phyloP scores from a whole-genome alignment of 768 basidiomycete species.

The Macrolepiota dolichaula region DNA sequence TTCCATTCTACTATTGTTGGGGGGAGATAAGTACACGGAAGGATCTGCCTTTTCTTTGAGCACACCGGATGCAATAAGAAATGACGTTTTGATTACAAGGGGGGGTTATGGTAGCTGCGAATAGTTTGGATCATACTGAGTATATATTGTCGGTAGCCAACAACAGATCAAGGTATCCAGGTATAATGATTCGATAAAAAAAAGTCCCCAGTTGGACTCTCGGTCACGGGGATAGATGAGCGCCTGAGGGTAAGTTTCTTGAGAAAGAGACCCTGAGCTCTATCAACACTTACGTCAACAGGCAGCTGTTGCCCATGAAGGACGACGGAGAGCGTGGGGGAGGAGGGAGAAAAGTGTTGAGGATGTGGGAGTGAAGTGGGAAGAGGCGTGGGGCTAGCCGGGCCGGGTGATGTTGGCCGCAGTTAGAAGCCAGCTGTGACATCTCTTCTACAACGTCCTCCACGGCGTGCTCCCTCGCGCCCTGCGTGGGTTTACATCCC shows the following conservation, averaged over 20 bases:
- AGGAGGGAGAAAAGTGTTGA: neutral
- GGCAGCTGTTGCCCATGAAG: neutral
- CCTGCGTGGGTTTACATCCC: conserved; percentile 9
- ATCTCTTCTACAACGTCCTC: conserved; percentile 8
- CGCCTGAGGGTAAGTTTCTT: no score
- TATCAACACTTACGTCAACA: neutral
- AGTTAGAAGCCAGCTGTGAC: neutral
- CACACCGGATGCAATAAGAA: neutral
- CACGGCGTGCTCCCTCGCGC: conserved; percentile 13
- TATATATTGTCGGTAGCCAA: neutral
- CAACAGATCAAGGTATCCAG: no score
- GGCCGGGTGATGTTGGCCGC: conserved; percentile 4
- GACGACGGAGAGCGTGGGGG: neutral
- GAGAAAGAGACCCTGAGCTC: no score
- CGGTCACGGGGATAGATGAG: no score
- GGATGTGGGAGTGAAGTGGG: neutral
- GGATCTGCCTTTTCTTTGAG: neutral
- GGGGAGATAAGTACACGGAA: neutral
- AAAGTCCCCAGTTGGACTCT: no score
- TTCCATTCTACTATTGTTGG: neutral
- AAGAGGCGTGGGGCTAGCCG: neutral
- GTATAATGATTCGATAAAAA: no score
- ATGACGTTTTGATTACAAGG: neutral
- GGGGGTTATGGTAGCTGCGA: neutral
- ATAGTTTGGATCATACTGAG: neutral